Evolutionary conservation across 805 yeast species (phyloP).

Genomic region (Candida germanica): DNA sequence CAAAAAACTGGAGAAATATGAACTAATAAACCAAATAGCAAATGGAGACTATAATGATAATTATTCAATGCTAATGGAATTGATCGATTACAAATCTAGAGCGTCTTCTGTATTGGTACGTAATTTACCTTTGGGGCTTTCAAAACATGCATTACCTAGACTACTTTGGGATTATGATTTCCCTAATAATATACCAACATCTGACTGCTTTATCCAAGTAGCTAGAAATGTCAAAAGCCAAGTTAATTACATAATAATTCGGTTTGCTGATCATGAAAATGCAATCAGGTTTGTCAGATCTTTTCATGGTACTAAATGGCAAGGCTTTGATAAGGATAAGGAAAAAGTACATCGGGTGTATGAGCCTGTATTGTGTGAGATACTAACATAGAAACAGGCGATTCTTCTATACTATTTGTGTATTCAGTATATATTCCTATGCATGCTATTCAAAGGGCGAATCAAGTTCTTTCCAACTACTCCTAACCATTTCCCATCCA

Average conservation of each 20-base stretch:
- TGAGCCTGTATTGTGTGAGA: conserved; percentile 33
- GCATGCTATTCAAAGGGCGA: conserved; percentile 4
- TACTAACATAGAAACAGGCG: conserved; percentile 23
- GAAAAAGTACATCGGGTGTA: conserved; percentile 24
- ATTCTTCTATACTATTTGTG: too few species aligned
- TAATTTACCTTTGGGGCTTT: conserved; percentile 47
- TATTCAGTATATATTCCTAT: not conserved
- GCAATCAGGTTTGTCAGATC: conserved; percentile 52
- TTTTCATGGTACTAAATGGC: conserved; percentile 50
- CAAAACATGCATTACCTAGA: conserved; percentile 32
- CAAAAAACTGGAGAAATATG: not conserved
- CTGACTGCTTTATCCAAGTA: conserved; percentile 17
- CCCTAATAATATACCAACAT: conserved; percentile 17
- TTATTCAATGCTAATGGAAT: conserved; percentile 13
- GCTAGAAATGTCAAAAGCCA: conserved; percentile 26
- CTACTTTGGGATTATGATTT: conserved; percentile 52
- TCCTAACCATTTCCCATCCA: conserved; percentile 21
- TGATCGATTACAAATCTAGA: conserved; percentile 18
- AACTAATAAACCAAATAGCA: not conserved
- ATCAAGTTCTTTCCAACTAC: conserved; percentile 27
- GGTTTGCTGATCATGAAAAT: conserved; percentile 43
- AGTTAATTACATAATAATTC: conserved; percentile 29
- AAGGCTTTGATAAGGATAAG: conserved; percentile 8
- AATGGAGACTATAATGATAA: conserved; percentile 3
- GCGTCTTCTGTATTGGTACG: conserved; percentile 35